These are phyloP conservation scores for Geotrichum klebahnii DNA, from an alignment of 1,139 yeast species.

Conservation along the genomic window DNA sequence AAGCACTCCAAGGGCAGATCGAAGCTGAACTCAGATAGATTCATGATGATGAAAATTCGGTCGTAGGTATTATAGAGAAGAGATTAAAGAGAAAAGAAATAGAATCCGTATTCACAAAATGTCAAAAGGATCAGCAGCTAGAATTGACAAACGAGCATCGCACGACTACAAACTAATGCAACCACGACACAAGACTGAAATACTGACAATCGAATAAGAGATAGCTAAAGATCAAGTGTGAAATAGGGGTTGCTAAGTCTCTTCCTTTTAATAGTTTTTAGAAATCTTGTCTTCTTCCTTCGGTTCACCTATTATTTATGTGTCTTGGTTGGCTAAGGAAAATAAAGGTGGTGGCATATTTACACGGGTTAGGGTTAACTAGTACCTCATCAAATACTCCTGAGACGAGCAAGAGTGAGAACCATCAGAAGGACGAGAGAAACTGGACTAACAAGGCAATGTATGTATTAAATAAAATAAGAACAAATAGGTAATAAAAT, in stretches of 20 bases:
- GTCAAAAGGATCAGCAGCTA: not conserved
- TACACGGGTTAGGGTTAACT: not conserved
- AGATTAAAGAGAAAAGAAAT: not conserved
- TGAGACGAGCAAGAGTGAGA: not conserved
- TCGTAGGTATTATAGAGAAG: not conserved
- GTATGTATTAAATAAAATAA: constrained; percentile 5
- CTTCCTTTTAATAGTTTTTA: no score
- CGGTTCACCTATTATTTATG: not conserved
- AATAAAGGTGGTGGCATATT: not conserved
- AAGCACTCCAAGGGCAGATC: not conserved
- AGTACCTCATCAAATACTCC: not conserved
- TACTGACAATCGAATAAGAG: not conserved
- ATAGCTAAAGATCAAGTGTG: not conserved
- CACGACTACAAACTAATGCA: not conserved
- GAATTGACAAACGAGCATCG: constrained; percentile 2
- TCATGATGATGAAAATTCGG: not conserved
- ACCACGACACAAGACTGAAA: not conserved
- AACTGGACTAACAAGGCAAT: not conserved
- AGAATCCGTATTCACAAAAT: not conserved
- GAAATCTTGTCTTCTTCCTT: not conserved
- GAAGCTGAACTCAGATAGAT: not conserved
- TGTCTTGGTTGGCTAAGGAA: not conserved
- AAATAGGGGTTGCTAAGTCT: not conserved
- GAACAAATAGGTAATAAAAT: not conserved
- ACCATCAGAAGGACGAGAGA: not conserved